Base-by-base conservation (phyloP, 2,329 filamentous ascomycete genomes). In the Ceratocystis colombiana region DNA sequence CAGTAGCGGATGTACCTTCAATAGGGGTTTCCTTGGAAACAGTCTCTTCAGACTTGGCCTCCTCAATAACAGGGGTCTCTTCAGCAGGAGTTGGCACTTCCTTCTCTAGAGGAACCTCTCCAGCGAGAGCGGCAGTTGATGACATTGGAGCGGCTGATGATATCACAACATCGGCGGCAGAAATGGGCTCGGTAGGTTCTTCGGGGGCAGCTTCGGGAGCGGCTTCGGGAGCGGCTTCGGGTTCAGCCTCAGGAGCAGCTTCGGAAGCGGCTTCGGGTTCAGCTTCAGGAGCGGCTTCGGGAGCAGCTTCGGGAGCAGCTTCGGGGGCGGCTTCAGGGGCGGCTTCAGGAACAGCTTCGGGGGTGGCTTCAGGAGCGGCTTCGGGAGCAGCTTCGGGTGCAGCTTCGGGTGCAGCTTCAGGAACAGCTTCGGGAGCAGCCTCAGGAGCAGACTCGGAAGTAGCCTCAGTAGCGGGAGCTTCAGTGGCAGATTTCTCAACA, bases 31-130 rank as follows among this genome's bases (percentile, higher is more conserved):
- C 85, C 55, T 89, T 87, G 45, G 89, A 85, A 69, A 37, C 10
- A 37, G 33, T 12, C 33, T 37, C 33, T 85, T 82, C 70, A 85
- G 79, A 72, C 91, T 88, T 76, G 86, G 89, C 72, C 90, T 59
- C 65, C 20, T 64, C 33, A 37, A 8, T 37, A 37, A 3, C 33
- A 37, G 33, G 33, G 33, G 33, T 12, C 3, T 83, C 72, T 63
- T 90, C 88, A 53, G 87, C 75, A 68, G 83, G 72, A 30, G 73
- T 57, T 53, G n/a, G n/a, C 46, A 20, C 46, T 50, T 50, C 6
- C 48, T 64, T 62, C 46, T 66, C 64, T 30, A 66, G 37, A 45
- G 67, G 64, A 37, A 55, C 67, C 45, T 61, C 64, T 5, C n/a
- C 67, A 22, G 61, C 61, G 61, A 64, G 63, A 41, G 30, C 63